phyloP scores from a whole-genome alignment of 768 basidiomycete species.

The Suillus alpinus region DNA sequence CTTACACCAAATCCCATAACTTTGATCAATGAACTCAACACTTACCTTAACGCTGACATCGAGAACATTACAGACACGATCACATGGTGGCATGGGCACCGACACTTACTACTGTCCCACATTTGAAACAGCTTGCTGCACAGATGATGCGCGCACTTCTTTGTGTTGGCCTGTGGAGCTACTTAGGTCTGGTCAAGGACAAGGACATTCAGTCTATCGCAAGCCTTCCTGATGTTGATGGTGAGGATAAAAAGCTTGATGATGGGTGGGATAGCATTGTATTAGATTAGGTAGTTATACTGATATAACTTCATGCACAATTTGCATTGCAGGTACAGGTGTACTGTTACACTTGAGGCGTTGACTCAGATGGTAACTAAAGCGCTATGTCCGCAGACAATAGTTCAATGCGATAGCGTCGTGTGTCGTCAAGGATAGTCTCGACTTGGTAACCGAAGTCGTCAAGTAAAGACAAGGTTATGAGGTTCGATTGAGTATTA shows the following conservation, averaged over 20 bases:
- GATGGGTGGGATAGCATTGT: not conserved
- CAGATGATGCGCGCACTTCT: conserved; percentile 26
- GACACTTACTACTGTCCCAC: conserved; percentile 24
- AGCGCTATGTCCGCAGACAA: too few relatives aligned
- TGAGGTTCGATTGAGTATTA: too few relatives aligned
- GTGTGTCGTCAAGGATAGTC: too few relatives aligned
- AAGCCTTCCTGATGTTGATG: not conserved
- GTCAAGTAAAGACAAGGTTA: too few relatives aligned
- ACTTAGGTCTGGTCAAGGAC: conserved; percentile 21
- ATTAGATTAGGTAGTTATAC: too few relatives aligned
- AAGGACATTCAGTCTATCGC: conserved; percentile 10
- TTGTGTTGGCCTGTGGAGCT: conserved; percentile 33
- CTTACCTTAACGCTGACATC: not conserved
- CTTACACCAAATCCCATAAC: conserved; percentile 21
- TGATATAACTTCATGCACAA: too few relatives aligned
- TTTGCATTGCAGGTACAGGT: too few relatives aligned
- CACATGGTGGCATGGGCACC: not conserved
- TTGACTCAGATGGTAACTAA: too few relatives aligned
- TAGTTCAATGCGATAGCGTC: too few relatives aligned
- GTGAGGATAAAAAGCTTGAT: not conserved
- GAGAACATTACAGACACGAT: not conserved
- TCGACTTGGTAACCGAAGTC: too few relatives aligned
- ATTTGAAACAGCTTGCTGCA: conserved; percentile 23
- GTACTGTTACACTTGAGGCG: too few relatives aligned
- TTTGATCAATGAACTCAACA: not conserved